A percentile compares a stretch with the other conserved stretches of the same genome.
These are phyloP conservation scores for Aspergillus pseudonomiae DNA, from an alignment of 2,329 filamentous ascomycete species.

Conservation along the genomic window DNA sequence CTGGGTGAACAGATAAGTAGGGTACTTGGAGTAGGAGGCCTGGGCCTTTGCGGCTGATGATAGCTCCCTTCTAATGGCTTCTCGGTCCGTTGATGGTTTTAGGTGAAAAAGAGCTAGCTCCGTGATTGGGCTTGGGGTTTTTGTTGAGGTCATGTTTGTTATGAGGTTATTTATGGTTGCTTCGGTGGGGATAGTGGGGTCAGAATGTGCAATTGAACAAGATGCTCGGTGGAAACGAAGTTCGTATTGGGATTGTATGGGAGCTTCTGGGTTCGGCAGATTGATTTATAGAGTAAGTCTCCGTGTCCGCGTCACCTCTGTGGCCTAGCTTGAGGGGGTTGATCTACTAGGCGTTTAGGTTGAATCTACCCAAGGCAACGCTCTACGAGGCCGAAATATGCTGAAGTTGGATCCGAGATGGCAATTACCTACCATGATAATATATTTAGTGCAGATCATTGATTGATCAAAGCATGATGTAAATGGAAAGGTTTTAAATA, in stretches of 20 bases:
- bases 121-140: conserved; percentile 31
- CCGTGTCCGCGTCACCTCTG: neutral
- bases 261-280: neutral
- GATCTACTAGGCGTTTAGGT: neutral
- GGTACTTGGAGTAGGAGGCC: conserved; percentile 38
- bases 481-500: too few relatives aligned
- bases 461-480: too few relatives aligned
- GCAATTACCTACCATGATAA: neutral
- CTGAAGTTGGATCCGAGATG: neutral
- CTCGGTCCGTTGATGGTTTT: conserved; percentile 22
- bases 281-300: neutral
- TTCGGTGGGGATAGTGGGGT: neutral
- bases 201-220: neutral
- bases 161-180: neutral
- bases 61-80: conserved; percentile 34
- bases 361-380: accelerated
- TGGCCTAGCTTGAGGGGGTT: neutral
- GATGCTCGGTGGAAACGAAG: neutral
- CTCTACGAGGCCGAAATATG: neutral
- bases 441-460: too few relatives aligned
- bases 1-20: conserved; percentile 46
- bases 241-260: neutral
- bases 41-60: conserved; percentile 41
- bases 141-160: neutral
- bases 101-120: conserved; percentile 50